Percentiles rank a stretch among this genome's conserved stretches.
phyloP scores from a whole-genome alignment of 2,329 filamentous ascomycete genomes.

The Pseudocercospora eumusae region DNA sequence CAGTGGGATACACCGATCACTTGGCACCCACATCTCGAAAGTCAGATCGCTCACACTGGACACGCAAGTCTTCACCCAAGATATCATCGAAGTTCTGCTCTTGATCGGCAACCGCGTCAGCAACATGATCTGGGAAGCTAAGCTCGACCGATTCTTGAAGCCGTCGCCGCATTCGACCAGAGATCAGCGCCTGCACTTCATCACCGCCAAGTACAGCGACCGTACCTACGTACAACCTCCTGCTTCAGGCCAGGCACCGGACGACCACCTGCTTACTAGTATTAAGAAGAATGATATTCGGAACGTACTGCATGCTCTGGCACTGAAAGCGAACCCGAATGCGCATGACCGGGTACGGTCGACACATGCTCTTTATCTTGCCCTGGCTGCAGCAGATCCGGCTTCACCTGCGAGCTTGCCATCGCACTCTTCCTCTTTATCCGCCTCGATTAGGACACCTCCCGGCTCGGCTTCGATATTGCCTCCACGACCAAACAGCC shows the following conservation, averaged over 20 bases:
- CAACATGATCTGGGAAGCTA: constrained; percentile 96
- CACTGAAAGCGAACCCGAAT: constrained; percentile 84
- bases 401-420: constrained; percentile 63
- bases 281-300: constrained; percentile 97
- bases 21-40: constrained; percentile 97
- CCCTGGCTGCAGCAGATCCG: constrained; percentile 88
- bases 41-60: constrained; percentile 92
- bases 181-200: constrained; percentile 90
- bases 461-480: constrained; percentile 28
- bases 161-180: constrained; percentile 75
- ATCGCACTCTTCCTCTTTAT: constrained; percentile 38
- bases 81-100: constrained; percentile 91
- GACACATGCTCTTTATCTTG: constrained; percentile 86
- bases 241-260: constrained; percentile 65
- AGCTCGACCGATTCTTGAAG: constrained; percentile 71
- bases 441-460: constrained; percentile 40
- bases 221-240: constrained; percentile 75
- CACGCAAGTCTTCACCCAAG: constrained; percentile 92
- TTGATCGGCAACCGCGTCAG: constrained; percentile 91
- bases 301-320: constrained; percentile 86
- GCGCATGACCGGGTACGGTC: constrained; percentile 79
- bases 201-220: constrained; percentile 92
- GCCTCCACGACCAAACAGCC: constrained; percentile 41
- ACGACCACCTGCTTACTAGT: constrained; percentile 85
- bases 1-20: constrained; percentile 91